A percentile compares a stretch with the other conserved stretches of the same genome.
phyloP scores from a whole-genome alignment of 2,329 filamentous ascomycete species.

The Ciborinia camelliae region DNA sequence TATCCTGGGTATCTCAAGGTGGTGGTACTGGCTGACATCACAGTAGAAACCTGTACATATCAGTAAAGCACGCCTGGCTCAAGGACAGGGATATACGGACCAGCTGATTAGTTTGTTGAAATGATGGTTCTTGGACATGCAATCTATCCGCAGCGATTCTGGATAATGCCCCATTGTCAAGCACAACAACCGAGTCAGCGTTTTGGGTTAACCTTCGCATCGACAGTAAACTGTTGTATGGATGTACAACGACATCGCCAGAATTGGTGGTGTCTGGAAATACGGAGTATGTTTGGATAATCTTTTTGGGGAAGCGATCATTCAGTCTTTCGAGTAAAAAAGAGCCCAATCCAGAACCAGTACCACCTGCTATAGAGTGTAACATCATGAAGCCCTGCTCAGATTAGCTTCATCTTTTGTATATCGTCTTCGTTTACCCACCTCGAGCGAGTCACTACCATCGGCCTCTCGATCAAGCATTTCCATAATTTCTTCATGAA shows the following conservation, averaged over 20 bases:
- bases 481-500: constrained; percentile 96
- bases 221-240: constrained; percentile 93
- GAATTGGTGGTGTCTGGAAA: constrained; percentile 90
- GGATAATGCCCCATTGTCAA: constrained; percentile 92
- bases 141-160: constrained; percentile 91
- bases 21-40: constrained; percentile 98
- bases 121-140: constrained; percentile 92
- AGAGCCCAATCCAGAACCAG: constrained; percentile 91
- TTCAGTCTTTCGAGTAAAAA: constrained; percentile 94
- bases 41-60: constrained; percentile 73
- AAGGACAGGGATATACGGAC: constrained; percentile 44
- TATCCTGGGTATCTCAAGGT: constrained; percentile 96
- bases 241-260: constrained; percentile 92
- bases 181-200: constrained; percentile 93
- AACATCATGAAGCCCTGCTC: constrained; percentile 91
- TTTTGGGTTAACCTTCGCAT: constrained; percentile 92
- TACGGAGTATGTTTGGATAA: constrained; percentile 98
- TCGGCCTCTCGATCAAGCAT: constrained; percentile 99
- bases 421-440: constrained; percentile 37
- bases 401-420: constrained; percentile 29
- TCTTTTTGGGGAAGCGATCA: constrained; percentile 96
- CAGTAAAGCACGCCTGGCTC: constrained; percentile 23
- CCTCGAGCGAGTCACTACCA: constrained; percentile 93
- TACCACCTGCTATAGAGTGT: constrained; percentile 96
- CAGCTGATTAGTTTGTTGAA: constrained; percentile 95